These are phyloP conservation scores for Penicillium salamii DNA, from an alignment of 495 filamentous ascomycete genomes.

Conservation along the genomic window DNA sequence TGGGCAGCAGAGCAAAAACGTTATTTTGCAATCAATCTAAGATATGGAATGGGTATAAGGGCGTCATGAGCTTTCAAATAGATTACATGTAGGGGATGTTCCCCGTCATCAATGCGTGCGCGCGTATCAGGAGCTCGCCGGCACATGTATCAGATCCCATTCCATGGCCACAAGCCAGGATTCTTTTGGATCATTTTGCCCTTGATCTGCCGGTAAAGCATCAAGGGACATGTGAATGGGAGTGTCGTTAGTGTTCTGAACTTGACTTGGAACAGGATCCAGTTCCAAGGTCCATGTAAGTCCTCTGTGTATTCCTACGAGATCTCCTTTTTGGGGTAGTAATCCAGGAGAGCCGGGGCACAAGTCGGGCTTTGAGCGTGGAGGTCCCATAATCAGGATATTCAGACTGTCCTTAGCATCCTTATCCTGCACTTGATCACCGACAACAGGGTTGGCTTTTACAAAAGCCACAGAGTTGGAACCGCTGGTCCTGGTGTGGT, in stretches of 20 bases:
- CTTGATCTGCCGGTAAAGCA: too few relatives aligned
- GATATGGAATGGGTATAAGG: too few relatives aligned
- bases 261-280: neutral
- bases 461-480: conserved; percentile 34
- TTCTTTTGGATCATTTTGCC: neutral
- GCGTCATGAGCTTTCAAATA: too few relatives aligned
- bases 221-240: too few relatives aligned
- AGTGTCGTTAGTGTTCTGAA: neutral
- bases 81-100: too few relatives aligned
- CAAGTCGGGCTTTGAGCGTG: conserved; percentile 16
- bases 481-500: conserved; percentile 20
- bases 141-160: conserved; percentile 34
- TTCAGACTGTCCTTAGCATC: conserved; percentile 8
- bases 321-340: conserved; percentile 18
- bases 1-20: too few relatives aligned
- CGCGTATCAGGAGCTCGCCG: neutral
- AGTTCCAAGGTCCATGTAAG: conserved; percentile 37
- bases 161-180: conserved; percentile 41
- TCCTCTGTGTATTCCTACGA: conserved; percentile 32
- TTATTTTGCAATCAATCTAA: too few relatives aligned
- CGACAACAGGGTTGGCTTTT: conserved; percentile 8
- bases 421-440: neutral
- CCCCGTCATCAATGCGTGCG: too few relatives aligned
- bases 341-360: neutral
- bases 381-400: conserved; percentile 30